Conservation (phyloP, 2,329 filamentous ascomycete genomes). For the Coleophoma eucalyptorum region DNA sequence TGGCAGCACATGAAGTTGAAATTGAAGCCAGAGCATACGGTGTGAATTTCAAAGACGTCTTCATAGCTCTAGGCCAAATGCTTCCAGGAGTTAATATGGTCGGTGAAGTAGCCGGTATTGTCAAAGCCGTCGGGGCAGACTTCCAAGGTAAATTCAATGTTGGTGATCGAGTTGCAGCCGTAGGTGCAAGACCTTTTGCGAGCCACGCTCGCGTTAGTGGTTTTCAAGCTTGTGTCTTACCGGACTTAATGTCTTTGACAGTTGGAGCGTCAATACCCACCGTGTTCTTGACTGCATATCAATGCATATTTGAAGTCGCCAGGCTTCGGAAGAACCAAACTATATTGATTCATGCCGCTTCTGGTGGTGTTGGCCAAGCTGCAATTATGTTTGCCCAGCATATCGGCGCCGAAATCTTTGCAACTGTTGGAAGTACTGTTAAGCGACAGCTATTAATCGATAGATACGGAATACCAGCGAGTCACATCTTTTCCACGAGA, state of each 20-base stretch:
- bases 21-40: slow-evolving; percentile 8
- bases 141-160: slow-evolving; percentile 13
- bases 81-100: slow-evolving; percentile 13
- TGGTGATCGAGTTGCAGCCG: slow-evolving; percentile 26
- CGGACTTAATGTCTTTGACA: slow-evolving; percentile 8
- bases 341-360: slow-evolving; percentile 27
- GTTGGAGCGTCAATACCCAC: slow-evolving; percentile 13
- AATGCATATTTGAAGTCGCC: slow-evolving; percentile 13
- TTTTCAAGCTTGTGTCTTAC: slow-evolving; percentile 6
- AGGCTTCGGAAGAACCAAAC: slow-evolving; percentile 14
- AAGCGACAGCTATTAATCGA: slow-evolving; percentile 11
- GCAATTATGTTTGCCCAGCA: slow-evolving; percentile 24
- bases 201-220: slow-evolving; percentile 19
- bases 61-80: slow-evolving; percentile 18
- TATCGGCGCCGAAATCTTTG: slow-evolving; percentile 24
- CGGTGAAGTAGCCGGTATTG: slow-evolving; percentile 25
- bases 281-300: slow-evolving; percentile 13
- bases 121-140: slow-evolving; percentile 18
- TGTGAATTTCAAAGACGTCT: slow-evolving; percentile 19
- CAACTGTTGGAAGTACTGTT: slow-evolving; percentile 12
- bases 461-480: slow-evolving; percentile 6
- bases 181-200: slow-evolving; percentile 17
- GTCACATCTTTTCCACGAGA: slow-evolving; percentile 8
- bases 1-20: slow-evolving; percentile 2
- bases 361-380: slow-evolving; percentile 28